phyloP scores from a whole-genome alignment of 2,329 filamentous ascomycete genomes.

The Paraconiothyrium sp. region DNA sequence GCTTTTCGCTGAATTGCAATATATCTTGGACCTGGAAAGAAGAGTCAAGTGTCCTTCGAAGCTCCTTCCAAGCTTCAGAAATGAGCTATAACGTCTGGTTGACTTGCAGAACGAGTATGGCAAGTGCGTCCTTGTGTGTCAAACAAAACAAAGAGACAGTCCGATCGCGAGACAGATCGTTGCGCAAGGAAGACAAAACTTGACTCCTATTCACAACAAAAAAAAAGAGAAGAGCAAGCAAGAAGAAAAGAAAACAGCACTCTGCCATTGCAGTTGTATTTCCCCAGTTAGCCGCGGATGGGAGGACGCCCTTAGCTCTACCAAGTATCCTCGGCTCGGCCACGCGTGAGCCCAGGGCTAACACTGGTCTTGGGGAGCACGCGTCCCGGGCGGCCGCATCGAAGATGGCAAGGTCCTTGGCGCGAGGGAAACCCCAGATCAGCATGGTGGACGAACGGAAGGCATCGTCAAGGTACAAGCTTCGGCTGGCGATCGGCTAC shows the following conservation, averaged over 20 bases:
- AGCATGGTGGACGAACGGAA: slow-evolving; percentile 48
- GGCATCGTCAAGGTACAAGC: slow-evolving; percentile 21
- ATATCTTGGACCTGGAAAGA: slow-evolving; percentile 6
- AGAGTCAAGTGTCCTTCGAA: slow-evolving; percentile 26
- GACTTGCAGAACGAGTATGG: neutral
- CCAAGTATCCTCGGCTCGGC: slow-evolving; percentile 42
- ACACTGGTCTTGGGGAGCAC: slow-evolving; percentile 26
- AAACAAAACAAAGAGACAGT: slow-evolving; percentile 30
- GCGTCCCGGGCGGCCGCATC: slow-evolving; percentile 23
- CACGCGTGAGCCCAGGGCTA: slow-evolving; percentile 39
- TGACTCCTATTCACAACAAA: slow-evolving; percentile 15
- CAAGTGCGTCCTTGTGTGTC: neutral
- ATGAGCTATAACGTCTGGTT: neutral
- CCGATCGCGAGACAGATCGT: slow-evolving; percentile 20
- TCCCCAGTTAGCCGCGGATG: slow-evolving; percentile 39
- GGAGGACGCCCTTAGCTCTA: slow-evolving; percentile 38
- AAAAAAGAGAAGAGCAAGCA: slow-evolving; percentile 17
- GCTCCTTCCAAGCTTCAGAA: slow-evolving; percentile 13
- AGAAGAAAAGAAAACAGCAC: slow-evolving; percentile 20
- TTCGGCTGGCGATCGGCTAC: slow-evolving; percentile 44
- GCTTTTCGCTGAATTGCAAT: neutral
- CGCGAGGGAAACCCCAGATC: slow-evolving; percentile 39
- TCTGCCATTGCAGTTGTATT: slow-evolving; percentile 38
- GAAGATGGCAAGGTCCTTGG: slow-evolving; percentile 23
- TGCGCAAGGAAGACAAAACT: slow-evolving; percentile 14